Conservation (phyloP, 176 grass and related monocot species). For the Carex parvula region DNA sequence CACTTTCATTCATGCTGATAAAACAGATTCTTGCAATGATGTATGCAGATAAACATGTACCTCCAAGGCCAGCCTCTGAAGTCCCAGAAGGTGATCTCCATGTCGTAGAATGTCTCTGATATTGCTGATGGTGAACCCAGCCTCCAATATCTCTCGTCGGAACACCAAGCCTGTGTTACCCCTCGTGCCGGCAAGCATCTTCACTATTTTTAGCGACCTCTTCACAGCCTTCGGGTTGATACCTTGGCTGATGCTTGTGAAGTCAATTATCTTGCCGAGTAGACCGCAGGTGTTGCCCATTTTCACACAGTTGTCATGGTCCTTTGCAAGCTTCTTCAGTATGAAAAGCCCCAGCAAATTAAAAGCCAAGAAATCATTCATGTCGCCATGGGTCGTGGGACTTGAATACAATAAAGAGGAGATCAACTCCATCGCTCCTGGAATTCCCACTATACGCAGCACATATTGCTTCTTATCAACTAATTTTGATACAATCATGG, state of each 20-base stretch:
- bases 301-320: conserved; percentile 58
- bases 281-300: conserved; percentile 59
- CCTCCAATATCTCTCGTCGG: conserved; percentile 43
- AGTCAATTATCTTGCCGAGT: conserved; percentile 64
- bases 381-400: neutral
- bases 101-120: conserved; percentile 55
- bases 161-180: conserved; percentile 42
- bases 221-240: conserved; percentile 44
- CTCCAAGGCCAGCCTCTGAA: conserved; percentile 51
- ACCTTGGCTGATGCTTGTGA: conserved; percentile 26
- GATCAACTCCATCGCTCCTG: conserved; percentile 54
- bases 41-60: neutral
- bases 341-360: conserved; percentile 64
- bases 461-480: conserved; percentile 55
- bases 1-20: no score
- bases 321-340: conserved; percentile 66
- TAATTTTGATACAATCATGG: conserved; percentile 56
- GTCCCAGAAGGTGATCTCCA: neutral
- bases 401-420: conserved; percentile 41
- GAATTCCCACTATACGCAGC: conserved; percentile 31
- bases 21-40: no score
- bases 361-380: conserved; percentile 31
- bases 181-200: conserved; percentile 51
- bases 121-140: conserved; percentile 68
- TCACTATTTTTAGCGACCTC: conserved; percentile 58